A percentile compares a stretch with the other conserved stretches of the same genome.
Evolutionary conservation across 352 stramenopile species (phyloP).

Genomic region (Phytophthora macrochlamydospora): DNA sequence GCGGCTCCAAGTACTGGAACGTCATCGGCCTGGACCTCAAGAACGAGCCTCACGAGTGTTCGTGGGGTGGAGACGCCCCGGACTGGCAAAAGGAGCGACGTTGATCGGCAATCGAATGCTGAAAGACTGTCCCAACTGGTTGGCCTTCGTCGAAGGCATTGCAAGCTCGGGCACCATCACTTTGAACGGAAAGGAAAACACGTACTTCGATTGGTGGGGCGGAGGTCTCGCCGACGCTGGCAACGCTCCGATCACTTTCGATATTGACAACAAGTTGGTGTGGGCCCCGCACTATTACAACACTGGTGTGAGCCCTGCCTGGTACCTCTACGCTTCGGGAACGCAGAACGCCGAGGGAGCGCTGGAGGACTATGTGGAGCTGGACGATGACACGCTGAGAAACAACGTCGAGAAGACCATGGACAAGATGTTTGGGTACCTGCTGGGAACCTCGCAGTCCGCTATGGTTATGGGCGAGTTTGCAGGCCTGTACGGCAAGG

Average conservation of each 20-base stretch:
- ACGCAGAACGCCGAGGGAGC: constrained; percentile 29
- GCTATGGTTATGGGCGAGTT: constrained; percentile 76
- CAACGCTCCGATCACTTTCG: constrained; percentile 42
- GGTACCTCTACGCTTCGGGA: constrained; percentile 68
- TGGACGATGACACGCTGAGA: constrained; percentile 58
- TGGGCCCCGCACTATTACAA: constrained; percentile 85
- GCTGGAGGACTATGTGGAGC: constrained; percentile 47
- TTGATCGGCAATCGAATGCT: constrained; percentile 73
- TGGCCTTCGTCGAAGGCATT: constrained; percentile 73
- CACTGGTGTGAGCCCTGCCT: constrained; percentile 63
- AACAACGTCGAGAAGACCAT: constrained; percentile 68
- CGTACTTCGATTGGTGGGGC: constrained; percentile 78
- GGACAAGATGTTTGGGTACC: constrained; percentile 76
- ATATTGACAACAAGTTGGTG: constrained; percentile 63
- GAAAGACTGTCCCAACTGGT: constrained; percentile 63
- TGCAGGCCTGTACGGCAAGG: constrained; percentile 66
- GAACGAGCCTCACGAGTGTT: constrained; percentile 69
- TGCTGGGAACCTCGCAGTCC: constrained; percentile 45
- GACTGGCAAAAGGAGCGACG: constrained; percentile 61
- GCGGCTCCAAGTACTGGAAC: constrained; percentile 66
- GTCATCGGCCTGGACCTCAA: constrained; percentile 74
- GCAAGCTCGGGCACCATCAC: constrained; percentile 55
- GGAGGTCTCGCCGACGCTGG: constrained; percentile 56
- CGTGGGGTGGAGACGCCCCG: constrained; percentile 46
- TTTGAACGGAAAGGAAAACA: constrained; percentile 33